Evolutionary conservation across 1,139 yeast genomes (phyloP), one percentile per base, ranked within the genome.

Genomic region (Blastobotrys petasosporus): DNA sequence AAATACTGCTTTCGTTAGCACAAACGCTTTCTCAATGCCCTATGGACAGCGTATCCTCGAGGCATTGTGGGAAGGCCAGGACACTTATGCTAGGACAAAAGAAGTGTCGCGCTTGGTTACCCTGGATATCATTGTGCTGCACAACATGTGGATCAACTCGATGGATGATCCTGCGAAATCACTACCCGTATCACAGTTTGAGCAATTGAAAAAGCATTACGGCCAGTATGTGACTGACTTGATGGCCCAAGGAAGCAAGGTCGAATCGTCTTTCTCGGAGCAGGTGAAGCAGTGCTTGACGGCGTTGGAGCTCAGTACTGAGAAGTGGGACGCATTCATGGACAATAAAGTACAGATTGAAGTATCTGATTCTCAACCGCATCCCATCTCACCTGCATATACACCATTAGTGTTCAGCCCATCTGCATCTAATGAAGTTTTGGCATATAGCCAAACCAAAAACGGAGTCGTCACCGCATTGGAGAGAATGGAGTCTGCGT

Each of bases 71-170:
- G 36, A 47, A 23, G 36, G 32, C 12, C 37, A 28, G 35, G 48
- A 36, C 1, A 40, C 41, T 8, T 35, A 53, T 8, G 39, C 42
- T 16, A 15, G 33, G 3, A 32, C 48, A 9, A 31, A 54, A 12
- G 37, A 40, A 28, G 15, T 43, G 12, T 39, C 51, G 4, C 15
- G 40, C 16, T 23, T 42, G 12, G 36, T 42, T 9, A 45, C 54
- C 23, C 39, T 54, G n/a, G 58, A 55, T 36, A 44, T 58, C n/a
- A 20, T 57, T 3, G 44, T 45, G 25, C 34, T 54, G 17, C 62
- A 59, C 39, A 43, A 50, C 13, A 41, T 50, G 17, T 60, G 61
- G 62, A 50, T 58, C 31, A 49, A 52, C 15, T 51, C 56, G 6
- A 41, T 47, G 16, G 50, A 50, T 42, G 51, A 57, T 12, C 31